Base-by-base conservation (phyloP, 257 asterid species). In the Solanum tacnaense region DNA sequence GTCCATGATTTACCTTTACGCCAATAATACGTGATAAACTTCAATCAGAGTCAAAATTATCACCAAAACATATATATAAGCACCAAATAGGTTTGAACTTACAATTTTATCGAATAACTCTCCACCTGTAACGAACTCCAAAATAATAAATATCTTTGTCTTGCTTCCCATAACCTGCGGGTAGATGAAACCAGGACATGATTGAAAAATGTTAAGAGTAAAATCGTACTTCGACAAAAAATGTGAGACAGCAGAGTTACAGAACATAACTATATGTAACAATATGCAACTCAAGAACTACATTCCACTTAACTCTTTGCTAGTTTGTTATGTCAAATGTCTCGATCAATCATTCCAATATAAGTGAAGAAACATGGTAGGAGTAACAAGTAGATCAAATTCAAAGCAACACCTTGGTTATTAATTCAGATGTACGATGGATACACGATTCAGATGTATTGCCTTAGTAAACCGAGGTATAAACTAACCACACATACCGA, bases 21-120 rank as follows among this genome's bases (percentile, higher is more conserved):
- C 41, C 68, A 83, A 78, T 18, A 91, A 73, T 5, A 34, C 23
- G 60, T 67, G 31, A 88, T 58, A 44, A 65, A 15, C 41, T 84
- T 29, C 52, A 46, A 18, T 81, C 41, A 44, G 2, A 46, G 36
- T 49, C 20, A 46, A 81, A 46, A 81, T 20, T 29, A 49, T 49
- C 68, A 81, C 56, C 16, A 46, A 27, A 16, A 79, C 11, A 21
- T 78, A 31, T 76, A n/a, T 76, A 32, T 78, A 25, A 78, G 84
- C 84, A 41, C 62, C 60, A 41, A 25, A 39, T 8, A 25, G 84
- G 84, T 79, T 25, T 29, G 65, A 82, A 83, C 99, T 92, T 90
- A 95, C 99, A 88, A 94, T 95, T 93, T 96, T 94, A 93, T 96
- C 98, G 5, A 95, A 96, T 86, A 96, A 98, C 95, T 96, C 99